Conservation (phyloP, 495 filamentous ascomycete genomes). For the Neurospora tetrasperma region DNA sequence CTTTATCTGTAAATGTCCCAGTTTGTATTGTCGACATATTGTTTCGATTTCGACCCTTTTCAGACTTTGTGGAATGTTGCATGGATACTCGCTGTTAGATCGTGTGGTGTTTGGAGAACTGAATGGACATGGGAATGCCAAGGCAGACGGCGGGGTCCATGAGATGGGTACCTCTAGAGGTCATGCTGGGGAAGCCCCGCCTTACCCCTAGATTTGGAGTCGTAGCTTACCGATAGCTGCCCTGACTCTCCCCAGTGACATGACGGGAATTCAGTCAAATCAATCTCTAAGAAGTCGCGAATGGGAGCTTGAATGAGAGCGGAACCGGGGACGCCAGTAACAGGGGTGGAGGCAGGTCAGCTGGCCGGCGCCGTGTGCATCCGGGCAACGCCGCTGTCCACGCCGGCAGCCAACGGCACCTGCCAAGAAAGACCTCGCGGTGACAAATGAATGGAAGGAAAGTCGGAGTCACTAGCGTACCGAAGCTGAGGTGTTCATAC, state of each 20-base stretch:
- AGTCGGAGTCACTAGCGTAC: slow-evolving; percentile 1
- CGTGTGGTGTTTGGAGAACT: not conserved
- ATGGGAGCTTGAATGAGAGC: not conserved
- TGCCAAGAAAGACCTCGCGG: not conserved
- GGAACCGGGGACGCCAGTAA: not conserved
- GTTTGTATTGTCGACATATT: not conserved
- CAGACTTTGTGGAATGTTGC: not conserved
- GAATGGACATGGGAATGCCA: not conserved
- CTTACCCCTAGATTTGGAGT: slow-evolving; percentile 1
- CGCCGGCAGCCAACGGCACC: not conserved
- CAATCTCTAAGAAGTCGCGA: not conserved
- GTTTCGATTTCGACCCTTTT: not conserved
- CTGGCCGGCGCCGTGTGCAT: not conserved
- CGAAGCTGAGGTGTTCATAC: not conserved
- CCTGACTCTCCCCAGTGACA: not conserved
- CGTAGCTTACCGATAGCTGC: not conserved
- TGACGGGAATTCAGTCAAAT: not conserved
- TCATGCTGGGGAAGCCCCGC: not conserved
- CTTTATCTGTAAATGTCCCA: not conserved
- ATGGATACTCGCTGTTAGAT: not conserved
- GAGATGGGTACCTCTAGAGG: not conserved
- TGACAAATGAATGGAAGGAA: not conserved
- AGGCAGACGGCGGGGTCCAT: not conserved
- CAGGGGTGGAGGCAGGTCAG: not conserved
- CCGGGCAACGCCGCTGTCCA: slow-evolving; percentile 1